Evolutionary conservation across 352 stramenopile species (phyloP), one percentile per base, ranked within the genome.

Genomic region (Halophytophthora polymorphica): DNA sequence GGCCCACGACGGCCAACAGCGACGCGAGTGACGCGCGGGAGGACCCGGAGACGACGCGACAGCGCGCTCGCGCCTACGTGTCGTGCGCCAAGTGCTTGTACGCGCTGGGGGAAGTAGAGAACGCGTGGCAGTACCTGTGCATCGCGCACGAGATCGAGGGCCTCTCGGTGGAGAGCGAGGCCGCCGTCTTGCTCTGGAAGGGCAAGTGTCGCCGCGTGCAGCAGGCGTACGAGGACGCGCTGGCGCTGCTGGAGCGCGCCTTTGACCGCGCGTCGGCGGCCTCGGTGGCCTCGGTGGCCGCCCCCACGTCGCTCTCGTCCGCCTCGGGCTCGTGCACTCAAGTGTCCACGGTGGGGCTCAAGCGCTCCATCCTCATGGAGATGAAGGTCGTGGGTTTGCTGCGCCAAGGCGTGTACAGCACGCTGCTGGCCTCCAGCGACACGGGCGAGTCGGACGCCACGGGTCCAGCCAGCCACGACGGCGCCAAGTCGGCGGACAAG

Each of bases 81-180:
- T 71, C 64, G 21, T 74, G 70, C 36, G 70, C 71, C 45, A 88
- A 88, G 36, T 88, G 77, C 45, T 79, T 83, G 42, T 88, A 73
- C 44, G 71, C 70, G 7, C 36, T 85, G 49, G 69, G 80, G 21
- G 63, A 82, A 50, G 47, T 57, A 0, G 74, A 85, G 23, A 73
- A 71, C 50, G 66, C 68, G 18, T 66, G 61, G 41, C 58, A 75
- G 31, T 71, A 76, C 17, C 52, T 82, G 23, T 65, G 55, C 35
- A 79, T 75, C 31, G 62, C 60, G 5, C 56, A 75, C 15, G 70
- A 71, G 39, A 70, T 73, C 7, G 33, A 29, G 2, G 48, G 58
- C 15, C 44, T 80, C 10, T 69, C 69, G 0, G 57, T 80, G 3
- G 62, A 73, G 28, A 61, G 75, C 10, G 72, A 85, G 19, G 75